Evolutionary conservation across 345 rosid genomes (phyloP).

Genomic region (Gossypium longicalyx): DNA sequence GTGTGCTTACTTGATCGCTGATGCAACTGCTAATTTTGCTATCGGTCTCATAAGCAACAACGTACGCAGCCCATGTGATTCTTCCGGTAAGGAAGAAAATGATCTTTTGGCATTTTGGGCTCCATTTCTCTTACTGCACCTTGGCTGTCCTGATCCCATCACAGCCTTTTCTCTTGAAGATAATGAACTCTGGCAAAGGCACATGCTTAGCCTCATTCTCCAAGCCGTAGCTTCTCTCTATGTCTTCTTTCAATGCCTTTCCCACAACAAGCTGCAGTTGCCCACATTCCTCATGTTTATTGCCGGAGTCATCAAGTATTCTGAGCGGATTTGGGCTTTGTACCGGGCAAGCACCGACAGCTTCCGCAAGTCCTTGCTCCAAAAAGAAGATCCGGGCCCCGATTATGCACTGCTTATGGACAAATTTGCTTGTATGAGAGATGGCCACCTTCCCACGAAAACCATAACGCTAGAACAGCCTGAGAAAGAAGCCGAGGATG

Average conservation of each 20-base stretch:
- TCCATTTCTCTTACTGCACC: conserved; percentile 54
- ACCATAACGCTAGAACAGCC: conserved; percentile 33
- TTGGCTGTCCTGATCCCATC: conserved; percentile 62
- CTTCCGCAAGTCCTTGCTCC: conserved; percentile 48
- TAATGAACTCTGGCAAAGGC: conserved; percentile 52
- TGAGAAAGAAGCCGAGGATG: conserved; percentile 21
- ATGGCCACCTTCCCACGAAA: conserved; percentile 24
- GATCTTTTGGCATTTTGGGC: conserved; percentile 64
- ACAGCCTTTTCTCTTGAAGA: conserved; percentile 61
- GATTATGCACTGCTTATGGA: background rate
- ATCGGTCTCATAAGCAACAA: conserved; percentile 48
- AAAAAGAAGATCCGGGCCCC: conserved; percentile 48
- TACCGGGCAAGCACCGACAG: conserved; percentile 44
- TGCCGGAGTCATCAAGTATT: conserved; percentile 48
- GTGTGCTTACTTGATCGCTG: conserved; percentile 52
- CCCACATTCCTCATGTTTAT: conserved; percentile 35
- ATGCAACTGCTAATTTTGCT: conserved; percentile 44
- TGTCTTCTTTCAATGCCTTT: conserved; percentile 34
- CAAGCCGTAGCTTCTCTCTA: conserved; percentile 37
- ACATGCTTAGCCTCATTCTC: conserved; percentile 36
- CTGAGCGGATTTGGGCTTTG: conserved; percentile 48
- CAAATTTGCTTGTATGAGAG: background rate
- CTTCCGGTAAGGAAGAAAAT: background rate
- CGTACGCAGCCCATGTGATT: background rate
- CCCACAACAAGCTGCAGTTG: conserved; percentile 22